Evolutionary conservation across 192 early-diverging fungal species (phyloP).

Genomic region (Mortierella hygrophila): DNA sequence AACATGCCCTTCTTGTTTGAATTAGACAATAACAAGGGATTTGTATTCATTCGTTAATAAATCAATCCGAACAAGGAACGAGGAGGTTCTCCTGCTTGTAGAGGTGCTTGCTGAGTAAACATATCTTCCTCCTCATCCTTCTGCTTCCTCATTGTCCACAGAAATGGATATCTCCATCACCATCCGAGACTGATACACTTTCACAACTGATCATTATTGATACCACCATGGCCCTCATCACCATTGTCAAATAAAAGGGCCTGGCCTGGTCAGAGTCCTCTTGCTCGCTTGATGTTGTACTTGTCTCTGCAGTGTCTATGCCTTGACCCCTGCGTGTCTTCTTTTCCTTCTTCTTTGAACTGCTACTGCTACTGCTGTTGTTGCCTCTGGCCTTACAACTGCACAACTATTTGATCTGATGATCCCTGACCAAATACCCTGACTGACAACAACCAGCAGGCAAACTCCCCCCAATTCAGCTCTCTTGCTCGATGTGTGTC

Average conservation of each 20-base stretch:
- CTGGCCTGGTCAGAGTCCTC: not conserved
- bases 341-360: not conserved
- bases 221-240: no score
- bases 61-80: not conserved
- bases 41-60: not conserved
- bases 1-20: not conserved
- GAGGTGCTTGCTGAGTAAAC: not conserved
- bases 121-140: not conserved
- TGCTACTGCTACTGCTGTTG: no score
- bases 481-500: no score
- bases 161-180: no score
- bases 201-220: no score
- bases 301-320: not conserved
- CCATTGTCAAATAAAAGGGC: not conserved
- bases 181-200: no score
- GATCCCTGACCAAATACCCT: no score
- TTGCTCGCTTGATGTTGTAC: not conserved
- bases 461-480: no score
- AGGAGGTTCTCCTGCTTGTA: not conserved
- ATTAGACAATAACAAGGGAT: not conserved
- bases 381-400: no score
- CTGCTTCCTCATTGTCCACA: no score
- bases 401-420: no score
- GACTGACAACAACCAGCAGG: no score
- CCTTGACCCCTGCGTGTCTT: slow-evolving; percentile 1